These are phyloP conservation scores for Cadophora sp. DNA, from an alignment of 2,329 filamentous ascomycete species.

Conservation along the genomic window DNA sequence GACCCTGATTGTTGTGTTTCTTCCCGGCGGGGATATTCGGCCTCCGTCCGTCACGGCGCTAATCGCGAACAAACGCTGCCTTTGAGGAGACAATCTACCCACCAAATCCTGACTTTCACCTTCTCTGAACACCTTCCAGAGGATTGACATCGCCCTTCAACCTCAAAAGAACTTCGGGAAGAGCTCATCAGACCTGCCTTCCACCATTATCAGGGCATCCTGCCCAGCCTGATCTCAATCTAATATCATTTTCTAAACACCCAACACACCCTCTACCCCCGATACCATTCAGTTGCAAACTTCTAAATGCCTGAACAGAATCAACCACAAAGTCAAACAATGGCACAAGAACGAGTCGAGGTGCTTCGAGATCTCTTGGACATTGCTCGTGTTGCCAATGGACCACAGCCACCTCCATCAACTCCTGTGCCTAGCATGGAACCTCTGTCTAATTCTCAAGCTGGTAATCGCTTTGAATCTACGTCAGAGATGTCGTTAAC, in stretches of 20 bases:
- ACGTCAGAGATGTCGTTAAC: neutral
- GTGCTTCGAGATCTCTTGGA: conserved; percentile 5
- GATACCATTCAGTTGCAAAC: neutral
- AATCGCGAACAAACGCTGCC: neutral
- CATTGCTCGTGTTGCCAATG: neutral
- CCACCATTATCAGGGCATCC: neutral
- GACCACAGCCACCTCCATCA: neutral
- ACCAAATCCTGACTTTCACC: neutral
- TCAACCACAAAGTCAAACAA: neutral
- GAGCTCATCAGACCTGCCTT: neutral
- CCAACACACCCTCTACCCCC: neutral
- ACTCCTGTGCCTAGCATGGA: neutral
- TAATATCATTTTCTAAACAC: neutral
- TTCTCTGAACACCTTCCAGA: neutral
- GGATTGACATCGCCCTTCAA: neutral
- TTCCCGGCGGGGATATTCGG: neutral
- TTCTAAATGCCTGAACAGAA: neutral
- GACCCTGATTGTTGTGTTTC: neutral
- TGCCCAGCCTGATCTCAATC: neutral
- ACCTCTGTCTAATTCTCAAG: neutral
- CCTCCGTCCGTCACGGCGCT: neutral
- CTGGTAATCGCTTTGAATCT: neutral
- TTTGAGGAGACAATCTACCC: neutral
- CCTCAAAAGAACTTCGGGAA: neutral
- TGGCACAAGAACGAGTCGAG: conserved; percentile 1